phyloP scores from a whole-genome alignment of 2,329 filamentous ascomycete species.

The Colletotrichum melonis region DNA sequence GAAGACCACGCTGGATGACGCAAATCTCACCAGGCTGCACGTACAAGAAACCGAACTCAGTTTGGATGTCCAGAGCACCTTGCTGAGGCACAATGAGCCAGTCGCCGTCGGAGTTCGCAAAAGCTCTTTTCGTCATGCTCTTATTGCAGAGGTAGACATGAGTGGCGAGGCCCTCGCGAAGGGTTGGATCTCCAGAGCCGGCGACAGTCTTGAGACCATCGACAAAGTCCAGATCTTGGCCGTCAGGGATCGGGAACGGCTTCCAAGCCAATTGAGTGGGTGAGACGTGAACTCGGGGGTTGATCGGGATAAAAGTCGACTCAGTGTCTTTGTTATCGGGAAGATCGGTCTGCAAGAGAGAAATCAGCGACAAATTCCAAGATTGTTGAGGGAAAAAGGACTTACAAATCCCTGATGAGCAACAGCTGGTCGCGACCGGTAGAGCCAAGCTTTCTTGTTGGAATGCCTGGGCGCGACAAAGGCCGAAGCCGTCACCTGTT shows the following conservation, averaged over 20 bases:
- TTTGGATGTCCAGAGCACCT: conserved; percentile 74
- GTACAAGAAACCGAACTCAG: conserved; percentile 72
- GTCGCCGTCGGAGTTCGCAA: conserved; percentile 72
- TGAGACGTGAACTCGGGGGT: conserved; percentile 55
- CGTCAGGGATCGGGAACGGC: conserved; percentile 48
- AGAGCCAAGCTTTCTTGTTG: conserved; percentile 47
- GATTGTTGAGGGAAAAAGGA: not conserved
- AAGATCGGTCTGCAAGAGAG: conserved; percentile 16
- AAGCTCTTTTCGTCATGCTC: conserved; percentile 59
- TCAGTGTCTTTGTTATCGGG: conserved; percentile 46
- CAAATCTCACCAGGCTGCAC: conserved; percentile 76
- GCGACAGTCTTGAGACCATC: conserved; percentile 60
- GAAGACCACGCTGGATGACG: conserved; percentile 69
- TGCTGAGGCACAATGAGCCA: conserved; percentile 74
- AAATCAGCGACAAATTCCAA: not conserved
- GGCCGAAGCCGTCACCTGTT: conserved; percentile 54
- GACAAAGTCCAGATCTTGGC: conserved; percentile 55
- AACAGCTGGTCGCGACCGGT: conserved; percentile 43
- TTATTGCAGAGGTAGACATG: conserved; percentile 60
- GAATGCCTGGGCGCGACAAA: conserved; percentile 45
- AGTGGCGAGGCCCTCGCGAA: conserved; percentile 60
- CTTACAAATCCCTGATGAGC: conserved; percentile 42
- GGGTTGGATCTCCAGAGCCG: conserved; percentile 61
- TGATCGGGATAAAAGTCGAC: conserved; percentile 56
- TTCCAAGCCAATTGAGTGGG: conserved; percentile 58